Conservation (phyloP, 148 eudicot species). For the Chenopodium album region DNA sequence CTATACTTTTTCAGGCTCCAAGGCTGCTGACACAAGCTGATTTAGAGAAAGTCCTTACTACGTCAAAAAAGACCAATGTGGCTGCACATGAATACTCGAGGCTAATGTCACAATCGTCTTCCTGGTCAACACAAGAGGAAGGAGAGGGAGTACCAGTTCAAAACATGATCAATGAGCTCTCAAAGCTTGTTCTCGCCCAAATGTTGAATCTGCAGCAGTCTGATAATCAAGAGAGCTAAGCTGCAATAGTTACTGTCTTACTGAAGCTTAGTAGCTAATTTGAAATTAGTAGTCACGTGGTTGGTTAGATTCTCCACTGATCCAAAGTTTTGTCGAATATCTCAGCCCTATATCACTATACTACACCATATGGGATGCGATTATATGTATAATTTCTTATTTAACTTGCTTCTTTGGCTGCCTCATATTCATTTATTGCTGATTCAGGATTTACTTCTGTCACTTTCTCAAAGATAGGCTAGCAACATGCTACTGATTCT, state of each 20-base stretch:
- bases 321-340: conserved; percentile 21
- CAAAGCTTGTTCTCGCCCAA: conserved; percentile 68
- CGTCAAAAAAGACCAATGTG: conserved; percentile 53
- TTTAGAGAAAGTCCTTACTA: conserved; percentile 58
- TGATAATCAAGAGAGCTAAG: conserved; percentile 46
- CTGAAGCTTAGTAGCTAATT: background rate
- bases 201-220: conserved; percentile 59
- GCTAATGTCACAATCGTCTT: conserved; percentile 40
- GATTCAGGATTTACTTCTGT: background rate
- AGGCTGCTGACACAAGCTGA: conserved; percentile 65
- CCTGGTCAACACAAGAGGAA: conserved; percentile 46
- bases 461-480: background rate
- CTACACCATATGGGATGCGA: background rate
- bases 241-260: background rate
- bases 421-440: conserved; percentile 7
- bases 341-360: background rate
- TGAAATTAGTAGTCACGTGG: background rate
- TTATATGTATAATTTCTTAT: conserved; percentile 10
- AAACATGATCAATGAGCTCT: conserved; percentile 63
- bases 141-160: conserved; percentile 59
- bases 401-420: background rate
- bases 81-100: conserved; percentile 76
- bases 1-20: conserved; percentile 48
- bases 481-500: too few species aligned
- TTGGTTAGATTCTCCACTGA: conserved; percentile 10